These are phyloP conservation scores for Macrolepiota albuminosa DNA, from an alignment of 768 basidiomycete genomes.

Conservation along the genomic window DNA sequence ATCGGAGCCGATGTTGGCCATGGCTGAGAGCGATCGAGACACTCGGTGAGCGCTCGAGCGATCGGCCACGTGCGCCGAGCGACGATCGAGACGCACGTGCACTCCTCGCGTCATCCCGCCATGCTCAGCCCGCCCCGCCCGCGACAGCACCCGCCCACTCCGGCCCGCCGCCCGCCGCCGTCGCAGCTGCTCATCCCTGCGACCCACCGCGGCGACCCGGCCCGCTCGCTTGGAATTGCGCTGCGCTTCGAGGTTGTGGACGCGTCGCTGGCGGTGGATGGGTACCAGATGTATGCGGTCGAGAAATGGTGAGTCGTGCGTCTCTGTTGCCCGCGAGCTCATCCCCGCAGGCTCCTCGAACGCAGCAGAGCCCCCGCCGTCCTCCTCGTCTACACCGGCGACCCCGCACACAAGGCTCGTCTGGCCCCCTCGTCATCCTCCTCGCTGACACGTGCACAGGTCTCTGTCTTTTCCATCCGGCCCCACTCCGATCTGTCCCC, in stretches of 20 bases:
- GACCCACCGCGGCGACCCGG: slow-evolving; percentile 10
- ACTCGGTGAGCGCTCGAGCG: not conserved
- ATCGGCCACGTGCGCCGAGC: not conserved
- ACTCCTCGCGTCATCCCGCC: not conserved
- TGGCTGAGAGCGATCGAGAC: not conserved
- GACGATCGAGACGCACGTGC: too few relatives aligned
- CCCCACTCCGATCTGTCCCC: slow-evolving; percentile 38
- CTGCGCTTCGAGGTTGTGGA: slow-evolving; percentile 46
- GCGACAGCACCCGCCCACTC: not conserved
- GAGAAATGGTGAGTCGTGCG: slow-evolving; percentile 63
- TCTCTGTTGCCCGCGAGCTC: not conserved
- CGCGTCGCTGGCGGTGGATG: slow-evolving; percentile 44
- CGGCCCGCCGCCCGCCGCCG: slow-evolving; percentile 6
- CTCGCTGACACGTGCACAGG: slow-evolving; percentile 31
- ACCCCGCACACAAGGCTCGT: slow-evolving; percentile 57
- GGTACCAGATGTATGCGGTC: slow-evolving; percentile 83
- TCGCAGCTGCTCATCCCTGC: slow-evolving; percentile 22
- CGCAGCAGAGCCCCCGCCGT: slow-evolving; percentile 54
- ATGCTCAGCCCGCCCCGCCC: slow-evolving; percentile 2
- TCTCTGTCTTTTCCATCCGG: slow-evolving; percentile 52
- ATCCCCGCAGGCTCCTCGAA: slow-evolving; percentile 54
- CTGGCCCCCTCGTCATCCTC: not conserved
- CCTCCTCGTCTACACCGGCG: slow-evolving; percentile 74
- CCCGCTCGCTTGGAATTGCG: slow-evolving; percentile 19
- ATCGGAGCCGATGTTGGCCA: not conserved